These are phyloP conservation scores for Exobasidium rhododendri DNA, from an alignment of 1,284 basidiomycete species.

Conservation along the genomic window DNA sequence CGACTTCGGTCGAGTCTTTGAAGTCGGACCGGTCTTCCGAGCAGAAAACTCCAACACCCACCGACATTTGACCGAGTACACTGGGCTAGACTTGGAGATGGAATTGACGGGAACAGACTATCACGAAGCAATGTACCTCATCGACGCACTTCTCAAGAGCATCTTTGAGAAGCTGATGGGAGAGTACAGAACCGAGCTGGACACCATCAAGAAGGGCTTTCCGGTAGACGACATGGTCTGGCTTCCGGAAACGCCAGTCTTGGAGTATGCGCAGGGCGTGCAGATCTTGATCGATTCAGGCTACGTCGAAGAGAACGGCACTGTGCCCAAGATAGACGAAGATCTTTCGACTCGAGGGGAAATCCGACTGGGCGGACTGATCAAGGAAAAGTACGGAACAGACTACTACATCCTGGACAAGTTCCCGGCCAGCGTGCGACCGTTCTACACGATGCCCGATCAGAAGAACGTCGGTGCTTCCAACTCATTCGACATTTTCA, in stretches of 20 bases:
- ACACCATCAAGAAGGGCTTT: constrained; percentile 37
- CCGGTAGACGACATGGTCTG: constrained; percentile 50
- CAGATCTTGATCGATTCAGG: constrained; percentile 62
- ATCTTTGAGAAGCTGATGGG: constrained; percentile 36
- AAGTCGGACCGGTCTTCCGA: constrained; percentile 52
- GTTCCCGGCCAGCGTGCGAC: constrained; percentile 70
- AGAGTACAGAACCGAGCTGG: constrained; percentile 30
- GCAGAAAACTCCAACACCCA: constrained; percentile 52
- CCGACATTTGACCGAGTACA: constrained; percentile 51
- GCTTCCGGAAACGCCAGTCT: constrained; percentile 56
- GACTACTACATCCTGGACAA: constrained; percentile 62
- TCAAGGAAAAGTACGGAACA: constrained; percentile 88
- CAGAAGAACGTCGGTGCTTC: constrained; percentile 36
- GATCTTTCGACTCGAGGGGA: constrained; percentile 71
- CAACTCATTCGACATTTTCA: constrained; percentile 52
- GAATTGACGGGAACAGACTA: constrained; percentile 39
- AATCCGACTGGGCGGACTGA: constrained; percentile 80
- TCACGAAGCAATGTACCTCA: constrained; percentile 47
- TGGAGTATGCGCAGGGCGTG: constrained; percentile 83
- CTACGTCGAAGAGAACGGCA: constrained; percentile 44
- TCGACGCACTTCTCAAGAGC: constrained; percentile 48
- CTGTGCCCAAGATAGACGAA: constrained; percentile 40
- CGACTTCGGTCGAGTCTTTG: constrained; percentile 48
- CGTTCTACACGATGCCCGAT: constrained; percentile 78
- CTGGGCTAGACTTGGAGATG: constrained; percentile 52